A percentile compares a stretch with the other conserved stretches of the same genome.
These are phyloP conservation scores for Dictyostelium brefeldianum DNA, from an alignment of 78 protist genomes.

Conservation along the genomic window DNA sequence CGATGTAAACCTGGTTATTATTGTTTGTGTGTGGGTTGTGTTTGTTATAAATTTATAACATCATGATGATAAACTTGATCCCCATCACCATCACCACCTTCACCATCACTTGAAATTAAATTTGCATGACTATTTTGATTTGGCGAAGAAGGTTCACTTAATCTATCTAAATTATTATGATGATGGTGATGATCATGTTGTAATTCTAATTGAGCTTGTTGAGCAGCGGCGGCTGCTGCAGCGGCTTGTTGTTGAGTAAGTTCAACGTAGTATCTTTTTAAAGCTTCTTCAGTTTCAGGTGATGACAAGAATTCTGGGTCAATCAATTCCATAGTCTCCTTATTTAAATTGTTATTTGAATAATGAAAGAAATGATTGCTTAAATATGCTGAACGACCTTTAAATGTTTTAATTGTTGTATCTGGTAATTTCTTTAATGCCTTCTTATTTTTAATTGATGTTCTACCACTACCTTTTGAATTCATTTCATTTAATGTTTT, in stretches of 20 bases:
- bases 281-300: conserved; percentile 2
- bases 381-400: conserved; percentile 35
- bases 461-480: conserved; percentile 68
- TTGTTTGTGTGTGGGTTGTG: too few relatives aligned
- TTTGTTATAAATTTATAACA: neutral
- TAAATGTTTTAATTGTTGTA: conserved; percentile 37
- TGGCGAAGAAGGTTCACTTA: neutral
- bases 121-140: too few relatives aligned
- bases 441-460: conserved; percentile 55
- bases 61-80: neutral
- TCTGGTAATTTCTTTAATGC: conserved; percentile 38
- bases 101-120: neutral
- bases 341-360: conserved; percentile 36
- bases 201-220: neutral
- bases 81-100: neutral
- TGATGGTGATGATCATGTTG: neutral
- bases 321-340: conserved; percentile 47
- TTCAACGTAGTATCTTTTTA: conserved; percentile 6
- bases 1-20: too few relatives aligned
- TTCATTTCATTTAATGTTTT: conserved; percentile 37
- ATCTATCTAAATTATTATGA: neutral
- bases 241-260: neutral
- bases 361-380: conserved; percentile 63
- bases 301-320: conserved; percentile 33
- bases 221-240: neutral